Percentiles rank a stretch among this genome's conserved stretches.
Conservation (phyloP, 768 basidiomycete species). For the Gyrodon lividus region DNA sequence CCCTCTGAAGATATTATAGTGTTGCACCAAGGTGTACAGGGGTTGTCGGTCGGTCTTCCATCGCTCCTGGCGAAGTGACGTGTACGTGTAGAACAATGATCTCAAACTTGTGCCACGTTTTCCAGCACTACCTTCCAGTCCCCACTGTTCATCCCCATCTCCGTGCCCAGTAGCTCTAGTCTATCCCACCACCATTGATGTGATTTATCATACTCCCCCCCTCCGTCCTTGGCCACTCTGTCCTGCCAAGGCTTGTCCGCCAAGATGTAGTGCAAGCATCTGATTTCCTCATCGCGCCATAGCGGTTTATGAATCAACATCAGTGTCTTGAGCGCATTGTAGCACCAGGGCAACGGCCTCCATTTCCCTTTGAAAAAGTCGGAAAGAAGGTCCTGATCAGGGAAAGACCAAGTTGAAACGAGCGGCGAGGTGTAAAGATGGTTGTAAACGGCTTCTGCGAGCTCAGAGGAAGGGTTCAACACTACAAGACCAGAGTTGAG, state of each 20-base stretch:
- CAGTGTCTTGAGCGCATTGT: slow-evolving; percentile 92
- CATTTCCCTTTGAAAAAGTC: slow-evolving; percentile 76
- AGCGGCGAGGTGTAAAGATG: slow-evolving; percentile 47
- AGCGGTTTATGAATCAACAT: slow-evolving; percentile 64
- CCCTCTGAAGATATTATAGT: background rate
- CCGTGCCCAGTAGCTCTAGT: slow-evolving; percentile 42
- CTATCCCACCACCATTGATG: slow-evolving; percentile 83
- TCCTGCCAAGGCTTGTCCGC: slow-evolving; percentile 83
- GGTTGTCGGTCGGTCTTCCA: background rate
- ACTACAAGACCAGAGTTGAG: slow-evolving; percentile 92
- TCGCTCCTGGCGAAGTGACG: background rate
- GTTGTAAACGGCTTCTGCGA: slow-evolving; percentile 51
- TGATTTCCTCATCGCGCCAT: slow-evolving; percentile 86
- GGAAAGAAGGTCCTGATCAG: slow-evolving; percentile 92
- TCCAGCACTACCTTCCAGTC: slow-evolving; percentile 51
- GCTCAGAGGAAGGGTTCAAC: slow-evolving; percentile 65
- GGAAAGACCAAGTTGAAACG: slow-evolving; percentile 63
- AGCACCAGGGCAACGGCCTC: slow-evolving; percentile 80
- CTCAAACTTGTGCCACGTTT: slow-evolving; percentile 40
- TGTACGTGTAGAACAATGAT: background rate
- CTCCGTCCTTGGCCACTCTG: slow-evolving; percentile 40
- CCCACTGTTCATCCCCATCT: slow-evolving; percentile 46
- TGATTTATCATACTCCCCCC: slow-evolving; percentile 50
- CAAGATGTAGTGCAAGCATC: slow-evolving; percentile 86
- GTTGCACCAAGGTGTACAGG: background rate